Evolutionary conservation across 495 filamentous ascomycete species (phyloP).

Genomic region (Copromyces sp.): DNA sequence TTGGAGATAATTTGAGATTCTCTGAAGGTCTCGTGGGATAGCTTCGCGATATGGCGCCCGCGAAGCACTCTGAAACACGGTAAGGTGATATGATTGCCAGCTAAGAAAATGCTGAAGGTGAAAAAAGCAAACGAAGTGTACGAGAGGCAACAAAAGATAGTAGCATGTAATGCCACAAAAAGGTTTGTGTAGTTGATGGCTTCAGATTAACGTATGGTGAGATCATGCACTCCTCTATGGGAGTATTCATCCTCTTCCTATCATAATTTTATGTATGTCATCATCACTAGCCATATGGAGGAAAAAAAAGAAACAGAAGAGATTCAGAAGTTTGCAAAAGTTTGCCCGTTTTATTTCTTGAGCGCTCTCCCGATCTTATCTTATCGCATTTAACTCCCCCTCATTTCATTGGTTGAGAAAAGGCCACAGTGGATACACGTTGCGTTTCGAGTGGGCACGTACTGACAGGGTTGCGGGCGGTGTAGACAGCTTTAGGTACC

Average conservation of each 20-base stretch:
- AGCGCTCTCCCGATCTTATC: not conserved
- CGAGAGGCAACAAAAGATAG: constrained; percentile 1
- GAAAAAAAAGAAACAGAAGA: constrained; percentile 12
- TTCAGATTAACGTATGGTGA: constrained; percentile 45
- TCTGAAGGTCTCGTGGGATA: not conserved
- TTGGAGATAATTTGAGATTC: not conserved
- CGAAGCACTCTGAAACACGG: not conserved
- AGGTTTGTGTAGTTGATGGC: constrained; percentile 20
- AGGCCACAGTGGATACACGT: not conserved
- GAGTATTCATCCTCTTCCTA: constrained; percentile 51
- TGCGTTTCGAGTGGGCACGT: not conserved
- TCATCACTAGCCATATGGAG: constrained; percentile 44
- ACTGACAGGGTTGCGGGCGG: not conserved
- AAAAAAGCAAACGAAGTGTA: not conserved
- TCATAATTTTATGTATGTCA: constrained; percentile 39
- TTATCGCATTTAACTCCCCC: not conserved
- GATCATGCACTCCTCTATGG: constrained; percentile 40
- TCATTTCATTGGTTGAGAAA: not conserved
- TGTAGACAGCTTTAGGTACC: not conserved
- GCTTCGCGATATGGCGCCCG: not conserved
- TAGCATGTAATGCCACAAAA: not conserved
- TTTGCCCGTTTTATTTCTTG: not conserved
- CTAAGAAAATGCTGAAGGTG: not conserved
- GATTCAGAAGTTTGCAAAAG: constrained; percentile 1
- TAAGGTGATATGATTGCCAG: not conserved